Evolutionary conservation across 176 grass and related monocot species (phyloP).

Genomic region (barley (Hordeum vulgare)): DNA sequence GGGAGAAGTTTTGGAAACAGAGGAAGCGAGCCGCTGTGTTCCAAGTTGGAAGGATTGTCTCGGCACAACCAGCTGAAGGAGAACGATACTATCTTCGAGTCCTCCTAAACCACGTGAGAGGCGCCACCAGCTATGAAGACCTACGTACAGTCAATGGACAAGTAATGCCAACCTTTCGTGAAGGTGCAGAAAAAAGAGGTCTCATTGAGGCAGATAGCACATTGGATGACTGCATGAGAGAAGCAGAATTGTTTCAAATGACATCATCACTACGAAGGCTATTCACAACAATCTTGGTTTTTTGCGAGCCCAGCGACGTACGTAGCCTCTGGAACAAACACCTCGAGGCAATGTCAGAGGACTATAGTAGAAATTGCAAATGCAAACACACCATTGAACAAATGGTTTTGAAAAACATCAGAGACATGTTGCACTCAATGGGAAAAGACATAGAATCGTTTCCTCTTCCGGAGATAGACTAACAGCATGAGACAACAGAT

Average conservation of each 20-base stretch:
- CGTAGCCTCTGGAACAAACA: background rate
- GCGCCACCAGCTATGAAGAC: background rate
- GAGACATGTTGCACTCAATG: background rate
- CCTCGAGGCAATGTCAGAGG: background rate
- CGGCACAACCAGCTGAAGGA: background rate
- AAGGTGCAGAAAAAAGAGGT: too few species aligned
- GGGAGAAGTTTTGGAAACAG: too few species aligned
- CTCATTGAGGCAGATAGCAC: too few species aligned
- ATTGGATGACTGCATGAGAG: too few species aligned
- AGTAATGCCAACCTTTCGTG: too few species aligned
- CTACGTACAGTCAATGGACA: too few species aligned
- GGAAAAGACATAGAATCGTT: background rate
- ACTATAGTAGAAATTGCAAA: background rate
- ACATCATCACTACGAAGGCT: too few species aligned
- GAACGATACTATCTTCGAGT: background rate
- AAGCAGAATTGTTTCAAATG: too few species aligned
- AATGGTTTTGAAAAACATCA: background rate
- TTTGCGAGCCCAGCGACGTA: too few species aligned
- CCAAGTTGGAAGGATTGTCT: background rate
- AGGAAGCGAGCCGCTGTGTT: too few species aligned
- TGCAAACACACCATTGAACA: background rate
- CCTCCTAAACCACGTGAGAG: background rate
- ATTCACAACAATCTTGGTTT: too few species aligned
- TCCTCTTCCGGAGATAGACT: background rate
- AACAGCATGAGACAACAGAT: background rate